Conservation (phyloP, 1,284 basidiomycete species). For the Dichomitus squalens region DNA sequence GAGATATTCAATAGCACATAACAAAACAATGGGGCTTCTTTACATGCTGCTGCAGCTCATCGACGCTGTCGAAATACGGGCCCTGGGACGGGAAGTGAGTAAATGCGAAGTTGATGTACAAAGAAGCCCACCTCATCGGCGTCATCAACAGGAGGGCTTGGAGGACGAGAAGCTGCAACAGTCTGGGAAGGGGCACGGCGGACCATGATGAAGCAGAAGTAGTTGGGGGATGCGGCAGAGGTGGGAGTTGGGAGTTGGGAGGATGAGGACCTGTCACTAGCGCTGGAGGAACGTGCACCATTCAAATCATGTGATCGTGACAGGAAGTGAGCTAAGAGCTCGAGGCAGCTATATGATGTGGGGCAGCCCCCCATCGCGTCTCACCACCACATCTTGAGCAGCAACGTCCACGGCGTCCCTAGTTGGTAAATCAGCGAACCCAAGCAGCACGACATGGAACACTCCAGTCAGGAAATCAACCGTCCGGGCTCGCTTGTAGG, state of each 20-base stretch:
- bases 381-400: too few relatives aligned
- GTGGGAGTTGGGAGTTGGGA: not conserved
- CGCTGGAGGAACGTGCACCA: not conserved
- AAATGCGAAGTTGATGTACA: conserved; percentile 1
- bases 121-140: conserved; percentile 41
- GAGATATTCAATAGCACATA: conserved; percentile 1
- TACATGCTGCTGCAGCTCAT: conserved; percentile 89
- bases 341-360: too few relatives aligned
- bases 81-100: conserved; percentile 37
- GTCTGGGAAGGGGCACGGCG: conserved; percentile 32
- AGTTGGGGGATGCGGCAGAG: not conserved
- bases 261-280: not conserved
- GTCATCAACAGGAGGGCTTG: conserved; percentile 44
- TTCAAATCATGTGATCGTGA: conserved; percentile 4
- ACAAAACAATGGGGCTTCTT: conserved; percentile 22
- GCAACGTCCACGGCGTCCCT: too few relatives aligned
- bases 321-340: not conserved
- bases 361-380: too few relatives aligned
- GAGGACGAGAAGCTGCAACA: conserved; percentile 36
- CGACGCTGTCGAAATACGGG: conserved; percentile 76
- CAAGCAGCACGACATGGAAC: too few relatives aligned
- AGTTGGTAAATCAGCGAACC: too few relatives aligned
- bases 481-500: too few relatives aligned
- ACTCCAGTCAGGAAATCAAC: too few relatives aligned
- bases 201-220: conserved; percentile 28